Conservation (phyloP, 805 yeast genomes). For the Barnettozyma californica region DNA sequence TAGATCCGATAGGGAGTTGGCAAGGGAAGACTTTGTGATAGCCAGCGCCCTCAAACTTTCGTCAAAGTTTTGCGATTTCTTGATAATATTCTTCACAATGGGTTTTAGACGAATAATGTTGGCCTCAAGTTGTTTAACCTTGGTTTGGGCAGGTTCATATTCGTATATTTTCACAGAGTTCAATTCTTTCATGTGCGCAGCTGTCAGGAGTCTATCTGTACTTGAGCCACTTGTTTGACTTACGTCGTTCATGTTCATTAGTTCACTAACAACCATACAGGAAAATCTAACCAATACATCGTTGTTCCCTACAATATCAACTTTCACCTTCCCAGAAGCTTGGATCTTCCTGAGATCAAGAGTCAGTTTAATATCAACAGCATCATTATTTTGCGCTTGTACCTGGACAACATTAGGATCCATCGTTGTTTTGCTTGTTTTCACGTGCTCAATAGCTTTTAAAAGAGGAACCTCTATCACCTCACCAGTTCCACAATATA, state of each 20-base stretch:
- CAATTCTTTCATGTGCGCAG: not conserved
- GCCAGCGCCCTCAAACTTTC: conserved; percentile 18
- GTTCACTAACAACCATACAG: conserved; percentile 2
- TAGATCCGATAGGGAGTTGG: conserved; percentile 14
- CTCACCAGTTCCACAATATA: not conserved
- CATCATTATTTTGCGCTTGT: not conserved
- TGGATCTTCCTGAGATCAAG: conserved; percentile 1
- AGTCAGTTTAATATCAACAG: not conserved
- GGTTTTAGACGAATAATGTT: conserved; percentile 5
- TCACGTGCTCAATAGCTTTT: not conserved
- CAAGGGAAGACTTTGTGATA: conserved; percentile 15
- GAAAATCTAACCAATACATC: conserved; percentile 4
- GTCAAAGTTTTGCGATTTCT: conserved; percentile 17
- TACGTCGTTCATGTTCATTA: not conserved
- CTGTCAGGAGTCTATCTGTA: not conserved
- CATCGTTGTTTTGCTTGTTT: conserved; percentile 1
- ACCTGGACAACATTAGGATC: not conserved
- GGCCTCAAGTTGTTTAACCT: conserved; percentile 10
- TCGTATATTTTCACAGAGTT: not conserved
- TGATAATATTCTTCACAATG: conserved; percentile 13
- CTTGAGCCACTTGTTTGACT: not conserved
- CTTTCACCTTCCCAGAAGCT: not conserved
- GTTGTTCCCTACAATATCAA: not conserved
- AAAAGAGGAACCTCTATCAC: not conserved
- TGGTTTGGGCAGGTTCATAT: conserved; percentile 13